Conservation (phyloP, 805 yeast species). For the Hanseniaspora opuntiae region DNA sequence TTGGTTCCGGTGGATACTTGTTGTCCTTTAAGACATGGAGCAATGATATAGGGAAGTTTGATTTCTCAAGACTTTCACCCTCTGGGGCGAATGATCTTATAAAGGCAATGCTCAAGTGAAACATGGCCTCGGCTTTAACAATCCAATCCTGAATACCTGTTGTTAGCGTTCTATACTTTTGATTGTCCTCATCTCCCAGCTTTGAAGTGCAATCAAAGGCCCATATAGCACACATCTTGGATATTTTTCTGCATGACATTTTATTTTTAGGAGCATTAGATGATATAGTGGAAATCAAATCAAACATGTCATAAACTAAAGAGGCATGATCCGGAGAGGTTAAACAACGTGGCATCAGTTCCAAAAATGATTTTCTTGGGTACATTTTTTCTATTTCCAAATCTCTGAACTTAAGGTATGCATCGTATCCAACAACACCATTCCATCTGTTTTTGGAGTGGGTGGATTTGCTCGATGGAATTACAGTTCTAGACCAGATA, state of each 20-base stretch:
- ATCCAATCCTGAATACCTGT: slow-evolving; percentile 69
- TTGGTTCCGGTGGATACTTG: slow-evolving; percentile 56
- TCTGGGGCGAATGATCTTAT: slow-evolving; percentile 64
- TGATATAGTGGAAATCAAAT: slow-evolving; percentile 60
- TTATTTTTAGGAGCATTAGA: slow-evolving; percentile 68
- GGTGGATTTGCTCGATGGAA: background rate
- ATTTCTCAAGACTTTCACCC: slow-evolving; percentile 30
- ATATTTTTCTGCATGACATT: slow-evolving; percentile 64
- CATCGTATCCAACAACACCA: slow-evolving; percentile 66
- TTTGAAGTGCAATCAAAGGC: slow-evolving; percentile 42
- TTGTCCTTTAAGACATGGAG: slow-evolving; percentile 51
- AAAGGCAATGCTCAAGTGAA: slow-evolving; percentile 65
- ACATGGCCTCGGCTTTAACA: slow-evolving; percentile 72
- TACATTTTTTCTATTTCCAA: slow-evolving; percentile 52
- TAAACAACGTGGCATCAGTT: slow-evolving; percentile 72
- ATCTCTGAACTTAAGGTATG: slow-evolving; percentile 55
- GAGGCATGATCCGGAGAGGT: slow-evolving; percentile 80
- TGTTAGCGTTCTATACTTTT: slow-evolving; percentile 32
- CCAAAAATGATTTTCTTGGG: slow-evolving; percentile 61
- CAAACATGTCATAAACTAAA: slow-evolving; percentile 76
- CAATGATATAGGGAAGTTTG: slow-evolving; percentile 50
- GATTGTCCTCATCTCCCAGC: slow-evolving; percentile 17
- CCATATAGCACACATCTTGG: slow-evolving; percentile 79
- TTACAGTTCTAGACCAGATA: slow-evolving; percentile 61
- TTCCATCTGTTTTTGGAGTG: slow-evolving; percentile 36